Base-by-base conservation (phyloP, 1,139 yeast genomes). In the Fermentozyma sake region DNA sequence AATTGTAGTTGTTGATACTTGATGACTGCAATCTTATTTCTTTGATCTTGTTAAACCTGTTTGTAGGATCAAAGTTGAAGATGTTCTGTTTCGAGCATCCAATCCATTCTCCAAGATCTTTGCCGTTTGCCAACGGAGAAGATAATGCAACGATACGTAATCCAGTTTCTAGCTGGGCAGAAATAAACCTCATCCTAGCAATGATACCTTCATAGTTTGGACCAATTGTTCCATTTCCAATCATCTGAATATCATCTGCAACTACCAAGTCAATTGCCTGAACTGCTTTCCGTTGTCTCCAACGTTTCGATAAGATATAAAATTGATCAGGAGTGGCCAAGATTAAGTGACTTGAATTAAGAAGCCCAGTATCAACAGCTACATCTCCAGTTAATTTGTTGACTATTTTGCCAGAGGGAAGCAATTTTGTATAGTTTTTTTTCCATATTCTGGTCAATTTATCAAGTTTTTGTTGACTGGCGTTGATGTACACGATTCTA, bases 71-170 rank as follows among this genome's bases (percentile, higher is more conserved):
- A 49, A 82, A 87, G 44, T 86, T 89, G 57, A 67, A 85, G 4
- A 79, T 66, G 24, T 75, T 65, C 20, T 58, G 64, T 30, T 62
- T 65, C 18, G 72, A 61, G 17, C 83, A 79, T 2, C 93, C 95
- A 18, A 91, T 55, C 96, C 97, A 93, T 34, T 80, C 85, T 1
- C 85, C 93, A 37, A 89, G 53, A 39, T 85, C 96, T 31, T 75
- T 67, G 4, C 82, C 85, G 47, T 81, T 82, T 0, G 93, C 75
- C 19, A 89, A 51, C 0, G 95, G 76, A 2, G 76, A 66, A 1
- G 85, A 67, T 10, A 91, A 55, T 0, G 75, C 89, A 13, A 91
- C 70, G 16, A 86, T 56, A 36, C 97, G 61, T 2, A 76, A 42
- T 5, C 51, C 42, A 2, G 55, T 59, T 16, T 77, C 79, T 9